Conservation (phyloP, 2,329 filamentous ascomycete species). For the Pleurostoma richardsiae region DNA sequence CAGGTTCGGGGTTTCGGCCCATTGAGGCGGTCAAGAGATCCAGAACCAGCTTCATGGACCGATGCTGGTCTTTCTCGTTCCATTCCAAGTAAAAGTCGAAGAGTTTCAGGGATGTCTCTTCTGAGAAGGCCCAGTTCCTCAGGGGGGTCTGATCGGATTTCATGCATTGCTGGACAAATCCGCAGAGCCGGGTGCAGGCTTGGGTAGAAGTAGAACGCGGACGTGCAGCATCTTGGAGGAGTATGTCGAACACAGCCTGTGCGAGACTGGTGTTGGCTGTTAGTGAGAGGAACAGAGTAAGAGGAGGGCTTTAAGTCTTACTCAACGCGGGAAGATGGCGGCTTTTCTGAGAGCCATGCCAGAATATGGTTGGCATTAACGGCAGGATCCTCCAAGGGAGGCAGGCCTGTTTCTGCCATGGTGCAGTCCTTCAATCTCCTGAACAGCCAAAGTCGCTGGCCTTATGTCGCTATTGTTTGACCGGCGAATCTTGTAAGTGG, state of each 20-base stretch:
- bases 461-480: too few species aligned
- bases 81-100: conserved; percentile 62
- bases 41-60: conserved; percentile 58
- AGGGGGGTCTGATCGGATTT: conserved; percentile 40
- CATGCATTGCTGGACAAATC: conserved; percentile 55
- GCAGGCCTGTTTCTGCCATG: conserved; percentile 8
- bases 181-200: conserved; percentile 55
- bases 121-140: conserved; percentile 45
- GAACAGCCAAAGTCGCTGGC: too few species aligned
- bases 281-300: background rate
- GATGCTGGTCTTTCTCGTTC: conserved; percentile 61
- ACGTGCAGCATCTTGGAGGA: conserved; percentile 44
- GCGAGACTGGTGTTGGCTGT: conserved; percentile 15
- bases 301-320: background rate
- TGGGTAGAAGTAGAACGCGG: conserved; percentile 52
- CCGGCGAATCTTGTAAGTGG: too few species aligned
- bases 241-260: conserved; percentile 37
- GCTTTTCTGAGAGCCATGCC: conserved; percentile 15
- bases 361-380: conserved; percentile 17
- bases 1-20: conserved; percentile 38
- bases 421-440: background rate
- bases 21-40: conserved; percentile 51
- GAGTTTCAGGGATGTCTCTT: conserved; percentile 39
- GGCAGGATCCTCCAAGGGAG: conserved; percentile 13
- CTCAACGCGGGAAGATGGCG: conserved; percentile 4